These are phyloP conservation scores for Tetracladium marchalianum DNA, from an alignment of 495 filamentous ascomycete genomes.

Conservation along the genomic window DNA sequence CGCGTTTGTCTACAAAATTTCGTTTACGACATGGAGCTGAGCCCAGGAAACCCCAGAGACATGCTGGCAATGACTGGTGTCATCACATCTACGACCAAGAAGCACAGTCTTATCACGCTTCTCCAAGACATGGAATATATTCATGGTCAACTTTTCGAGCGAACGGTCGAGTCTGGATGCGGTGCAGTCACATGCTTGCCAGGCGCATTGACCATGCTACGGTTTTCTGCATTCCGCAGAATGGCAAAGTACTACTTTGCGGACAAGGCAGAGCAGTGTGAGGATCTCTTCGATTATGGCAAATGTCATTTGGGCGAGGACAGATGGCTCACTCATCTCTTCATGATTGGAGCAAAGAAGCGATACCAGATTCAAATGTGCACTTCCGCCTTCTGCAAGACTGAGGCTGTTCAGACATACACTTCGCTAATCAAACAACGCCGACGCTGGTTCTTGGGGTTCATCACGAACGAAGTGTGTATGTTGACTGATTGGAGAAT, in stretches of 20 bases:
- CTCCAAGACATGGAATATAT: constrained; percentile 98
- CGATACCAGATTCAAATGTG: constrained; percentile 96
- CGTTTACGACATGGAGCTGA: constrained; percentile 98
- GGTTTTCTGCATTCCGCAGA: constrained; percentile 90
- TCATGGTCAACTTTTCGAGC: constrained; percentile 94
- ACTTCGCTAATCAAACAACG: constrained; percentile 85
- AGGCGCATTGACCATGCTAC: constrained; percentile 86
- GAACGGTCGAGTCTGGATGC: constrained; percentile 91
- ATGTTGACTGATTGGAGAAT: constrained; percentile 93
- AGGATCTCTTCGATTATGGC: constrained; percentile 92
- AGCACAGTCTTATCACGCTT: constrained; percentile 81
- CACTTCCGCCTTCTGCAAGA: constrained; percentile 96
- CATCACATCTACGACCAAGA: constrained; percentile 88
- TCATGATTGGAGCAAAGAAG: constrained; percentile 95
- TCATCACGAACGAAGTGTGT: constrained; percentile 97
- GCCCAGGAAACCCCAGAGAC: constrained; percentile 82
- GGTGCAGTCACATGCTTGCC: constrained; percentile 93
- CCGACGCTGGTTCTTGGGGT: constrained; percentile 92
- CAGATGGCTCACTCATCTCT: constrained; percentile 94
- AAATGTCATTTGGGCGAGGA: constrained; percentile 96
- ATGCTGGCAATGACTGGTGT: constrained; percentile 99
- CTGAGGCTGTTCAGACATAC: constrained; percentile 89
- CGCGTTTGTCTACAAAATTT: constrained; percentile 92
- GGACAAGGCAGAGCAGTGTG: constrained; percentile 91
- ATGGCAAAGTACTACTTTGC: constrained; percentile 99